phyloP scores from a whole-genome alignment of 1,284 basidiomycete genomes.

The Leccinum huronense region DNA sequence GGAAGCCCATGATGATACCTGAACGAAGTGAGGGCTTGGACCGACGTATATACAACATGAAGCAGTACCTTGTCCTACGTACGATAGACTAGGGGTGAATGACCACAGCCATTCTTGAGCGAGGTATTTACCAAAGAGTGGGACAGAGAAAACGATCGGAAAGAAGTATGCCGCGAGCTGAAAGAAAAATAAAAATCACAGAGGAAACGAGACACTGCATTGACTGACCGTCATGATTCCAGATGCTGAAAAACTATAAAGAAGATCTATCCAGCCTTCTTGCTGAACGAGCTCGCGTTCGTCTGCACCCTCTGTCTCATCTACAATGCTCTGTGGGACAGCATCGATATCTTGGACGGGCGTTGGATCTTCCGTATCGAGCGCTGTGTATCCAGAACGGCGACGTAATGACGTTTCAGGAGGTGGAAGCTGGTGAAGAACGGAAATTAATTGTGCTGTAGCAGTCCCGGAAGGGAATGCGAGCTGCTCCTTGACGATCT shows the following conservation, averaged over 20 bases:
- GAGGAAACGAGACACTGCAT: background rate
- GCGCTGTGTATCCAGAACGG: slow-evolving; percentile 53
- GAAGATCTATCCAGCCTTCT: slow-evolving; percentile 70
- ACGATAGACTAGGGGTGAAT: slow-evolving; percentile 89
- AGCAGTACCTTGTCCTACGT: slow-evolving; percentile 78
- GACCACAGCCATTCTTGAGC: slow-evolving; percentile 93
- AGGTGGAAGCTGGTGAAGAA: slow-evolving; percentile 78
- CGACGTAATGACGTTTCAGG: slow-evolving; percentile 54
- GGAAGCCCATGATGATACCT: slow-evolving; percentile 98
- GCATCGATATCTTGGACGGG: slow-evolving; percentile 3
- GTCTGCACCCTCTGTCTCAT: slow-evolving; percentile 29
- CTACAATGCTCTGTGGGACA: slow-evolving; percentile 1
- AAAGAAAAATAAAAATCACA: slow-evolving; percentile 13
- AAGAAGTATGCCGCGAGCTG: slow-evolving; percentile 82
- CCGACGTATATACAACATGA: background rate
- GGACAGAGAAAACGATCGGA: slow-evolving; percentile 88
- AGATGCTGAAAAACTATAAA: slow-evolving; percentile 74
- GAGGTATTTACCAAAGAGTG: slow-evolving; percentile 84
- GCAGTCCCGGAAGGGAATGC: slow-evolving; percentile 96
- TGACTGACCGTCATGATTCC: slow-evolving; percentile 66
- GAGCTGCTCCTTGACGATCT: slow-evolving; percentile 93
- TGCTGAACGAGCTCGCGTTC: slow-evolving; percentile 49
- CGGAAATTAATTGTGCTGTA: slow-evolving; percentile 91
- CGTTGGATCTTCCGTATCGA: slow-evolving; percentile 38
- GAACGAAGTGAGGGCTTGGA: slow-evolving; percentile 8